A percentile compares a stretch with the other conserved stretches of the same genome.
Evolutionary conservation across 345 rosid species (phyloP).

Genomic region (Lepidium aucheri): DNA sequence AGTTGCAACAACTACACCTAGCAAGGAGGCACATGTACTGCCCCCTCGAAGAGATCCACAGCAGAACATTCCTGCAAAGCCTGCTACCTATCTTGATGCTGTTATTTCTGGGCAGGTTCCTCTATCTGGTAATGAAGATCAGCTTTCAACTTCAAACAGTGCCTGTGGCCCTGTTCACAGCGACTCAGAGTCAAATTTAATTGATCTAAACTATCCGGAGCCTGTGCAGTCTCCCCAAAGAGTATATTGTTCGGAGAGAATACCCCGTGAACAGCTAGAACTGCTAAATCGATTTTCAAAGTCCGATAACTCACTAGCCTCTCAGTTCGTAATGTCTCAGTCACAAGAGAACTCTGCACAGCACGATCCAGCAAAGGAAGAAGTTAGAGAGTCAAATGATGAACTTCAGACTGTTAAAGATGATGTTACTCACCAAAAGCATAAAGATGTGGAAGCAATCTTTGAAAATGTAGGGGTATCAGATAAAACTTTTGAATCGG

Average conservation of each 20-base stretch:
- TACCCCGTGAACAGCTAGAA: conserved; percentile 63
- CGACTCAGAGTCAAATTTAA: conserved; percentile 42
- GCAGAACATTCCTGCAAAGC: conserved; percentile 24
- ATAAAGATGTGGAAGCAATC: conserved; percentile 31
- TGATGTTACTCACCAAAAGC: conserved; percentile 36
- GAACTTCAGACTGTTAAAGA: conserved; percentile 32
- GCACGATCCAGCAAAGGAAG: conserved; percentile 34
- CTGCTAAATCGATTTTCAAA: conserved; percentile 60
- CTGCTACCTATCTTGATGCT: conserved; percentile 35
- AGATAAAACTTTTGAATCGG: conserved; percentile 31
- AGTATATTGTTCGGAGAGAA: conserved; percentile 62
- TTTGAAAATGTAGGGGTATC: conserved; percentile 35
- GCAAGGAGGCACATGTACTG: conserved; percentile 26
- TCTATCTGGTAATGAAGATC: conserved; percentile 37
- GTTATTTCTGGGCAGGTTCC: conserved; percentile 34
- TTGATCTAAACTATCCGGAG: conserved; percentile 46
- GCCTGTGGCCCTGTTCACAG: conserved; percentile 29
- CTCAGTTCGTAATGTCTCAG: conserved; percentile 54
- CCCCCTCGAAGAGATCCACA: conserved; percentile 25
- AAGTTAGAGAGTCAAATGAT: conserved; percentile 32
- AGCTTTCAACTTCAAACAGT: conserved; percentile 32
- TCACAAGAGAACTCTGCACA: conserved; percentile 37
- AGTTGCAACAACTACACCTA: conserved; percentile 25
- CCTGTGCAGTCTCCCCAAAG: conserved; percentile 42
- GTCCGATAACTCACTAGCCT: conserved; percentile 63